Evolutionary conservation across 345 rosid species (phyloP).

Genomic region (Geranium brycei): DNA sequence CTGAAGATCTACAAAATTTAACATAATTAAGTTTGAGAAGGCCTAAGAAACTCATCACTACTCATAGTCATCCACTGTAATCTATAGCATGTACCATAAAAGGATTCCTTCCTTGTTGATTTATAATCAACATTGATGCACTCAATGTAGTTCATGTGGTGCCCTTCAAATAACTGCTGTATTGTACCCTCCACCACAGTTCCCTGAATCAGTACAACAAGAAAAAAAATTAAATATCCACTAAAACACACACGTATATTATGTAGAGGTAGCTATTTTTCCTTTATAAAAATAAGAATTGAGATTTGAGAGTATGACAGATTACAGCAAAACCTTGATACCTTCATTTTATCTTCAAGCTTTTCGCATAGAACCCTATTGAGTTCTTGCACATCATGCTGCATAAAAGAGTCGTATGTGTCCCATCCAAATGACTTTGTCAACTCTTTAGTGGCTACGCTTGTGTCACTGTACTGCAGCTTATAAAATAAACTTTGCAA

Average conservation of each 20-base stretch:
- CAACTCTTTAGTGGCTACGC: constrained; percentile 46
- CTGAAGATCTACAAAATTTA: constrained; percentile 44
- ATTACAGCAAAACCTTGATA: constrained; percentile 3
- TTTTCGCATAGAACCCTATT: constrained; percentile 42
- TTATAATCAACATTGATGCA: constrained; percentile 52
- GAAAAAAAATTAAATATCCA: not conserved
- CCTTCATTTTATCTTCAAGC: constrained; percentile 56
- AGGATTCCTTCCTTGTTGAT: constrained; percentile 51
- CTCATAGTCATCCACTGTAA: not conserved
- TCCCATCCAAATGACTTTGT: constrained; percentile 31
- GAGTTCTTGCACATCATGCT: constrained; percentile 54
- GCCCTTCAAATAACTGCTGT: constrained; percentile 44
- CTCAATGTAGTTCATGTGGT: constrained; percentile 50
- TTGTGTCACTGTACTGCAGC: constrained; percentile 43
- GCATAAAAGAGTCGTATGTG: constrained; percentile 38
- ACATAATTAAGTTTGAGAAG: constrained; percentile 1
- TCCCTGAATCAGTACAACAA: constrained; percentile 21
- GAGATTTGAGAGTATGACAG: not conserved
- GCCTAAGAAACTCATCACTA: not conserved
- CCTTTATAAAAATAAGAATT: constrained; percentile 2
- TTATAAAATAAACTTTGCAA: constrained; percentile 43
- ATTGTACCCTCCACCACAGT: constrained; percentile 52
- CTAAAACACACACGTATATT: not conserved
- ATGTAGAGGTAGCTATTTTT: not conserved
- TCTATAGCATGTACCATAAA: constrained; percentile 24